Percentiles rank a stretch among this genome's conserved stretches.
phyloP scores from a whole-genome alignment of 768 basidiomycete species.

The Termitomyces sp. region DNA sequence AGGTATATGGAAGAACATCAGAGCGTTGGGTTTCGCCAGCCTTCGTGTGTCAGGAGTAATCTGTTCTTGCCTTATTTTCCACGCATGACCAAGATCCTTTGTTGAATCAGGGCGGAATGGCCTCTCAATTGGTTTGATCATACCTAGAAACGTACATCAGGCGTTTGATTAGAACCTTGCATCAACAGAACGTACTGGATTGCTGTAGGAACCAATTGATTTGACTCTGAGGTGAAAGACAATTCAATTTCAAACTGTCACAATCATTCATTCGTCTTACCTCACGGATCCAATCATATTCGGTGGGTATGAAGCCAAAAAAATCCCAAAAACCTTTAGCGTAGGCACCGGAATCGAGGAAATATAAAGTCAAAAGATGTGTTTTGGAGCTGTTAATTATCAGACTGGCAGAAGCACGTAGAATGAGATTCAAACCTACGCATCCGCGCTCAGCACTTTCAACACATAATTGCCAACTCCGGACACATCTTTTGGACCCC shows the following conservation, averaged over 20 bases:
- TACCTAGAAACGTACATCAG: slow-evolving; percentile 25
- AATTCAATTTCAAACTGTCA: not conserved
- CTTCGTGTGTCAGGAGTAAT: slow-evolving; percentile 46
- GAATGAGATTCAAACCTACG: slow-evolving; percentile 43
- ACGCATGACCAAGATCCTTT: slow-evolving; percentile 62
- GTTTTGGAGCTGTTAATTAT: slow-evolving; percentile 60
- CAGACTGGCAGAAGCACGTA: not conserved
- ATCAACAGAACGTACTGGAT: slow-evolving; percentile 43
- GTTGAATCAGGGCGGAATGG: slow-evolving; percentile 79
- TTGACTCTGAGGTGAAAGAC: slow-evolving; percentile 49
- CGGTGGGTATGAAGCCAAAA: slow-evolving; percentile 61
- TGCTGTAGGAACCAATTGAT: slow-evolving; percentile 89
- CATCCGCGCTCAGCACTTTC: slow-evolving; percentile 78
- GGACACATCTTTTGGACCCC: slow-evolving; percentile 79
- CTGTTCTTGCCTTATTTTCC: slow-evolving; percentile 60
- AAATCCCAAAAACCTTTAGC: slow-evolving; percentile 53
- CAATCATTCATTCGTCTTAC: slow-evolving; percentile 26
- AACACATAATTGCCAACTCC: slow-evolving; percentile 91
- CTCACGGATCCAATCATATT: slow-evolving; percentile 83
- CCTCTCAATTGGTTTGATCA: slow-evolving; percentile 70
- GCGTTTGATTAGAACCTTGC: not conserved
- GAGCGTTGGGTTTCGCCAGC: slow-evolving; percentile 89
- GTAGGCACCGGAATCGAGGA: slow-evolving; percentile 86
- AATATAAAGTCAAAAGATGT: slow-evolving; percentile 86
- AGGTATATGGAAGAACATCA: slow-evolving; percentile 99